phyloP scores from a whole-genome alignment of 805 yeast species.

The Debaryomyces hansenii region DNA sequence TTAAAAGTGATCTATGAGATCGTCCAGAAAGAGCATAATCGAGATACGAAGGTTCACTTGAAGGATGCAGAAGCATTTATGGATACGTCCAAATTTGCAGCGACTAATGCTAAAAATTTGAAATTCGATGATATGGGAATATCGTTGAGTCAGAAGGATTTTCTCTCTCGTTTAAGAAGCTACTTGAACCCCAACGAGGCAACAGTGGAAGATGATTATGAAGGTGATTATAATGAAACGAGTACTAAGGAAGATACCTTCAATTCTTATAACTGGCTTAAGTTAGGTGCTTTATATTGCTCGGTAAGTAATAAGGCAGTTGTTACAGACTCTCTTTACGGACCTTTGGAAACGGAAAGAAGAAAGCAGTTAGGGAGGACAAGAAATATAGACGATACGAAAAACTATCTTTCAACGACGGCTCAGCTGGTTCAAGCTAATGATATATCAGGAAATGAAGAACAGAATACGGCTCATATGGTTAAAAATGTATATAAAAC shows the following conservation, averaged over 20 bases:
- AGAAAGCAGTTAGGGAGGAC: constrained; percentile 36
- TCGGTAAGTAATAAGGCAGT: constrained; percentile 47
- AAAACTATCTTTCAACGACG: constrained; percentile 38
- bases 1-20: constrained; percentile 48
- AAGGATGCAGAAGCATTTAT: constrained; percentile 64
- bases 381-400: constrained; percentile 43
- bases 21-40: constrained; percentile 34
- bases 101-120: constrained; percentile 60
- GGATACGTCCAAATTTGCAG: constrained; percentile 61
- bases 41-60: constrained; percentile 36
- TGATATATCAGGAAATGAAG: constrained; percentile 50
- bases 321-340: constrained; percentile 62
- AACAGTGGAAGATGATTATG: constrained; percentile 11
- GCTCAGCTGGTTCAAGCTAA: constrained; percentile 56
- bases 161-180: constrained; percentile 36
- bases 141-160: constrained; percentile 49
- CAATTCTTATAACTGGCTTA: constrained; percentile 56
- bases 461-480: constrained; percentile 63
- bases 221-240: constrained; percentile 12
- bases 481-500: constrained; percentile 54
- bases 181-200: constrained; percentile 26
- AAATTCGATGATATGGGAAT: constrained; percentile 57
- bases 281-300: constrained; percentile 53
- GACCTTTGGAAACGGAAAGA: constrained; percentile 66
- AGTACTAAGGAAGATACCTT: constrained; percentile 28